Evolutionary conservation across 371 early-diverging fungal genomes (phyloP), one percentile per base, ranked within the genome.

Genomic region (Dinochytrium kinnereticum): DNA sequence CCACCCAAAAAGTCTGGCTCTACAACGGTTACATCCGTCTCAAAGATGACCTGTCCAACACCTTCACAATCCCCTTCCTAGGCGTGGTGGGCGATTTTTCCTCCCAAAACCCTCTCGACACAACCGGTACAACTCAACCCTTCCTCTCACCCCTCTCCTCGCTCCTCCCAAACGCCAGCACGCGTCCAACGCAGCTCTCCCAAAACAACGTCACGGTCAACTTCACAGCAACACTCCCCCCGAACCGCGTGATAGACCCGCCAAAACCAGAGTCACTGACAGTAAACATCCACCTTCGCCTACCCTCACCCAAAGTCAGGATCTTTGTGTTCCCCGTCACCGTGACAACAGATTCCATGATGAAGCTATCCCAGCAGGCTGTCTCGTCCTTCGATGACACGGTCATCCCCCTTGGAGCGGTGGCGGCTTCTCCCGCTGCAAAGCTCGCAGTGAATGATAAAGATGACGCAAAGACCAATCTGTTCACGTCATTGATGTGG

Each of bases 31-130:
- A 66, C 44, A 15, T 66, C 66, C 44, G 2, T 2, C 37, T 66
- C 66, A 3, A 19, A 3, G 49, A 66, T 28, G 3, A 3, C 44
- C 1, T 28, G 5, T 24, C 39, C 40, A 49, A 66, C 66, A 10
- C 26, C 66, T 24, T 39, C 44, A 24, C 39, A 3, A 40, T 40
- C 26, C 5, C 74, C 24, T 68, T 44, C 57, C 40, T 37, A 3
- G 74, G 74, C 19, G 26, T 28, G 15, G 59, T 59, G 5, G 74
- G 74, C 0, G 64, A 69, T 50, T 73, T 66, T 38, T 17, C 31
- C 21, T 31, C 40, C 38, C 64, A 64, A 24, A 7, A 24, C 33
- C 37, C 73, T 2, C 50, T 72, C 37, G 68, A 67, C 49, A 67
- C 66, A 51, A 51, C 44, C 13, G 33, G 34, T 7, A 24, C 2